phyloP scores from a whole-genome alignment of 23 red algal genomes.

The Cyanidioschyzon merolae region DNA sequence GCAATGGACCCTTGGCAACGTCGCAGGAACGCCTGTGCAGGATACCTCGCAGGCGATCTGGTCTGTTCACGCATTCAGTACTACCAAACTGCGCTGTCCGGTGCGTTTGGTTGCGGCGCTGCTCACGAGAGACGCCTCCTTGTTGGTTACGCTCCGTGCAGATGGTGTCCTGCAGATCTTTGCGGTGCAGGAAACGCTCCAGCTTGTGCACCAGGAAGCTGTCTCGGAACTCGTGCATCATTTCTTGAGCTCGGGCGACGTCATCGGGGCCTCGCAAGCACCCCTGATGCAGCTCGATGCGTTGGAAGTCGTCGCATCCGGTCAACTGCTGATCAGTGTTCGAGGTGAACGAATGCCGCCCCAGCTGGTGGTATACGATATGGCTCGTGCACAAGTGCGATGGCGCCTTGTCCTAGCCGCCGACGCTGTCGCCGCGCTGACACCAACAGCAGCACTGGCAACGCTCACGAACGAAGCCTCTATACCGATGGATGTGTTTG shows the following conservation, averaged over 20 bases:
- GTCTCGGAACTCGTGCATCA: too few species aligned
- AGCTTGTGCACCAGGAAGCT: not conserved
- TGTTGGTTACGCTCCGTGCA: not conserved
- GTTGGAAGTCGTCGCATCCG: not conserved
- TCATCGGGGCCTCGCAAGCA: not conserved
- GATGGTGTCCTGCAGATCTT: not conserved
- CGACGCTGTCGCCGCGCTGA: not conserved
- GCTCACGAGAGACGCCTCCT: not conserved
- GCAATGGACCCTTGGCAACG: not conserved
- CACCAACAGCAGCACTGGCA: not conserved
- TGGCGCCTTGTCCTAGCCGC: not conserved
- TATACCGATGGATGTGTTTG: not conserved
- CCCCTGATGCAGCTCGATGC: not conserved
- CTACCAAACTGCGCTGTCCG: not conserved
- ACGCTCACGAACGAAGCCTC: not conserved
- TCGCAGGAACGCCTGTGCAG: not conserved
- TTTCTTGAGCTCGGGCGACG: not conserved
- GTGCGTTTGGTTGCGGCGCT: not conserved
- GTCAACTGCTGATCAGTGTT: not conserved
- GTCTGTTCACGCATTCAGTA: not conserved
- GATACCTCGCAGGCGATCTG: not conserved
- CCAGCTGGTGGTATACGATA: not conserved
- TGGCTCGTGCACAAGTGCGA: not conserved
- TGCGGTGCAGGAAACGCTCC: not conserved
- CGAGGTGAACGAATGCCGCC: not conserved